These are phyloP conservation scores for Salinomyces thailandicus DNA, from an alignment of 2,329 filamentous ascomycete species.

Conservation along the genomic window DNA sequence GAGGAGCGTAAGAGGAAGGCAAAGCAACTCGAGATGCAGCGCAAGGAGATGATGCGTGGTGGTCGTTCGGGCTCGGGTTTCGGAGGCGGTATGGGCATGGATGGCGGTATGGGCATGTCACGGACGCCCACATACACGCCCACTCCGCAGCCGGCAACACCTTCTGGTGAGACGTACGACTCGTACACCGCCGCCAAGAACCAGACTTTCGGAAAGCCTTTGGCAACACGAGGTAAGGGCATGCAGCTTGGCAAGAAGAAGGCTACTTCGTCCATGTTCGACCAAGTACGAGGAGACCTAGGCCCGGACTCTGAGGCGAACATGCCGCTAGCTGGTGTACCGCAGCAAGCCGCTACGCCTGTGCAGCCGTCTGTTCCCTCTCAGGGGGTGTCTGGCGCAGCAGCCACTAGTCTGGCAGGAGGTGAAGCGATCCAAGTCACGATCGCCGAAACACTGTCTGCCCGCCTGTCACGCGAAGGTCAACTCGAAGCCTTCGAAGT, in stretches of 20 bases:
- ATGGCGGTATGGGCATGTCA: slow-evolving; percentile 39
- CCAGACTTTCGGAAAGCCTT: slow-evolving; percentile 67
- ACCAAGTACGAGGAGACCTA: slow-evolving; percentile 84
- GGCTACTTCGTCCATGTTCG: slow-evolving; percentile 93
- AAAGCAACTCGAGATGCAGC: slow-evolving; percentile 97
- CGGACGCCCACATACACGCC: slow-evolving; percentile 76
- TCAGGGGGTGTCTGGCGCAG: slow-evolving; percentile 37
- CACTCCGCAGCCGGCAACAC: slow-evolving; percentile 60
- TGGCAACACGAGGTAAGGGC: slow-evolving; percentile 79
- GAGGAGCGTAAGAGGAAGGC: slow-evolving; percentile 98
- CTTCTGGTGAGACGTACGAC: slow-evolving; percentile 75
- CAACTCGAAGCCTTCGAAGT: slow-evolving; percentile 76
- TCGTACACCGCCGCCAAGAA: slow-evolving; percentile 97
- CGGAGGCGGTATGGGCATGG: slow-evolving; percentile 20
- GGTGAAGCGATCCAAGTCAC: slow-evolving; percentile 78
- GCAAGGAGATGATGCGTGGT: slow-evolving; percentile 82
- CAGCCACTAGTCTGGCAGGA: slow-evolving; percentile 38
- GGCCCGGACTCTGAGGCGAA: slow-evolving; percentile 72
- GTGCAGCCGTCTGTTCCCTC: slow-evolving; percentile 40
- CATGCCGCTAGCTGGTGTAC: slow-evolving; percentile 51
- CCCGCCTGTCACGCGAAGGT: slow-evolving; percentile 80
- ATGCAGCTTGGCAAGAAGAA: slow-evolving; percentile 99
- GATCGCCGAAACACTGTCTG: slow-evolving; percentile 80
- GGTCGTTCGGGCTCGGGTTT: slow-evolving; percentile 40
- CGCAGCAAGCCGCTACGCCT: slow-evolving; percentile 41